Base-by-base conservation (phyloP, 2,329 filamentous ascomycete genomes). In the Trichoderma sp. region DNA sequence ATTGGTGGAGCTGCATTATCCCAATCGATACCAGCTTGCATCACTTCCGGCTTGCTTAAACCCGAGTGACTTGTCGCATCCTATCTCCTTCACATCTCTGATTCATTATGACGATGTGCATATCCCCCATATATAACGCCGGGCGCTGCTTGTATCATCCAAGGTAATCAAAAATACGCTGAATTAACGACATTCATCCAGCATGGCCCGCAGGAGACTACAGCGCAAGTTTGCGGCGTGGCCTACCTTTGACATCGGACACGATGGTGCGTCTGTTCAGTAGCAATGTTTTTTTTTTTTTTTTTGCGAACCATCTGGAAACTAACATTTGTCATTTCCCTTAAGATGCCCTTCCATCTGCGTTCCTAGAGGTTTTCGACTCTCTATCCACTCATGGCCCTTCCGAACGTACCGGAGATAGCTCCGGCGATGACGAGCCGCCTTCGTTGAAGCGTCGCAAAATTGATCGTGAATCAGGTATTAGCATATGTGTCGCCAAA, bases 391-490 rank as follows among this genome's bases (percentile, higher is more conserved):
- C 27, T 15, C n/a, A 35, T 22, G 35, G 27, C 53, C 10, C 53
- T 53, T 58, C 59, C 5, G 48, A 52, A 22, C 34, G 22, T 7
- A 58, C 22, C 6, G 37, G 3, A 27, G 45, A 64, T 27, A 35
- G 39, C 17, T 19, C n/a, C 35, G 17, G n/a, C 35, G 32, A 57
- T 6, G 6, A 50, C 29, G 25, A 42, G 5, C 48, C n/a, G 4
- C 72, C 71, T 19, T 70, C 74, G 17, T 22, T 68, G 5, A 80
- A 80, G 71, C 77, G 78, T 58, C 77, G 73, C 58, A 80, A 76
- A 72, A 70, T 72, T 13, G 65, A 69, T 19, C 53, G 22, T 53
- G 68, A 64, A 58, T 54, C 45, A 39, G 53, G 17, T 35, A 64
- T 27, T 15, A 39, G 35, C 22, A 73, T 79, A 34, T 72, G 72